Percentiles rank a stretch among this genome's conserved stretches.
These are phyloP conservation scores for Malus sylvestris DNA, from an alignment of 306 rosid species.

Conservation along the genomic window DNA sequence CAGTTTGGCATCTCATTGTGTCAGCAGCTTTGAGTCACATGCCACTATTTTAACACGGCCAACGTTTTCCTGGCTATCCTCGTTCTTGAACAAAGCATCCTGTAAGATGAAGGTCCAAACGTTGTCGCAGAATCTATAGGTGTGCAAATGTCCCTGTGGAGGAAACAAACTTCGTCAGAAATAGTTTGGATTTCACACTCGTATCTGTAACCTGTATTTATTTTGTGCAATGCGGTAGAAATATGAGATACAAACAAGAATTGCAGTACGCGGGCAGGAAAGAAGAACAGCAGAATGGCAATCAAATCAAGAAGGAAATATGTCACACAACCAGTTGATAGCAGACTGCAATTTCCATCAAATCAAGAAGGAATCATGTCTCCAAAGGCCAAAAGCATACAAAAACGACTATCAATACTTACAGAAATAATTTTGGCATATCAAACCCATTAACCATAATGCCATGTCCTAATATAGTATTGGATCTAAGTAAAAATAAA, in stretches of 20 bases:
- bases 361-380: neutral
- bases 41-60: slow-evolving; percentile 86
- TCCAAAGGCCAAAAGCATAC: neutral
- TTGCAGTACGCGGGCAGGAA: neutral
- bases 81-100: slow-evolving; percentile 55
- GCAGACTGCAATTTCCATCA: neutral
- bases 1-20: slow-evolving; percentile 41
- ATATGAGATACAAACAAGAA: neutral
- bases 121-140: slow-evolving; percentile 92
- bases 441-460: no score
- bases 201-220: no score
- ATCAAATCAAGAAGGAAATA: neutral
- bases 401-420: neutral
- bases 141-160: slow-evolving; percentile 90
- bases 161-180: neutral
- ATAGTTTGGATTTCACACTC: neutral
- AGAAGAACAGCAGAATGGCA: neutral
- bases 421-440: no score
- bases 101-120: slow-evolving; percentile 97
- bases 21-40: slow-evolving; percentile 86
- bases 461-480: no score
- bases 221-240: neutral
- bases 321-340: neutral
- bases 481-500: no score
- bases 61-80: slow-evolving; percentile 57